Percentiles rank a stretch among this genome's conserved stretches.
phyloP scores from a whole-genome alignment of 1,284 basidiomycete genomes.

The Apiotrichum mycotoxinovorans region DNA sequence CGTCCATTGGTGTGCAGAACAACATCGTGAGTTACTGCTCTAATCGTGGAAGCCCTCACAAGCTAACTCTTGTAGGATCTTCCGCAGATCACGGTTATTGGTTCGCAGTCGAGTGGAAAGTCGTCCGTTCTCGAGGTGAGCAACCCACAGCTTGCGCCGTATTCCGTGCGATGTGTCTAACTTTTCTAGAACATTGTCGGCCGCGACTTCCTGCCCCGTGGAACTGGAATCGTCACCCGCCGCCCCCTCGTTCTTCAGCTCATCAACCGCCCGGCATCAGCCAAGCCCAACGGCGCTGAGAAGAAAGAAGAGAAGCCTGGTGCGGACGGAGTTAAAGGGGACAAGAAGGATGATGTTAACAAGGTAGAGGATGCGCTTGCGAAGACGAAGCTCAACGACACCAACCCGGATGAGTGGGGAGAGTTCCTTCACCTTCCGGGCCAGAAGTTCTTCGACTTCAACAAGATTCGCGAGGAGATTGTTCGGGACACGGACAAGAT shows the following conservation, averaged over 20 bases:
- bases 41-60: neutral
- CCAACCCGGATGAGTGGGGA: constrained; percentile 93
- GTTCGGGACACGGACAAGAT: constrained; percentile 94
- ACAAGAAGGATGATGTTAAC: constrained; percentile 16
- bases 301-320: constrained; percentile 18
- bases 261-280: constrained; percentile 68
- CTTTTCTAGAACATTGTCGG: constrained; percentile 83
- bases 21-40: constrained; percentile 45
- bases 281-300: constrained; percentile 55
- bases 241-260: constrained; percentile 92
- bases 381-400: constrained; percentile 54
- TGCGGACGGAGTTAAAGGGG: constrained; percentile 15
- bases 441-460: constrained; percentile 96
- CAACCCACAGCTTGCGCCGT: neutral
- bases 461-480: constrained; percentile 94
- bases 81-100: constrained; percentile 58
- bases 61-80: constrained; percentile 47
- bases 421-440: constrained; percentile 95
- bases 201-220: constrained; percentile 93
- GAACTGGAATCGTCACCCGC: constrained; percentile 87
- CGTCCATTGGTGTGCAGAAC: constrained; percentile 52
- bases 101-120: constrained; percentile 56
- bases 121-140: constrained; percentile 55
- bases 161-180: neutral
- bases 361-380: constrained; percentile 32